Conservation (phyloP, 2,329 filamentous ascomycete genomes). For the Penicillium sp. region DNA sequence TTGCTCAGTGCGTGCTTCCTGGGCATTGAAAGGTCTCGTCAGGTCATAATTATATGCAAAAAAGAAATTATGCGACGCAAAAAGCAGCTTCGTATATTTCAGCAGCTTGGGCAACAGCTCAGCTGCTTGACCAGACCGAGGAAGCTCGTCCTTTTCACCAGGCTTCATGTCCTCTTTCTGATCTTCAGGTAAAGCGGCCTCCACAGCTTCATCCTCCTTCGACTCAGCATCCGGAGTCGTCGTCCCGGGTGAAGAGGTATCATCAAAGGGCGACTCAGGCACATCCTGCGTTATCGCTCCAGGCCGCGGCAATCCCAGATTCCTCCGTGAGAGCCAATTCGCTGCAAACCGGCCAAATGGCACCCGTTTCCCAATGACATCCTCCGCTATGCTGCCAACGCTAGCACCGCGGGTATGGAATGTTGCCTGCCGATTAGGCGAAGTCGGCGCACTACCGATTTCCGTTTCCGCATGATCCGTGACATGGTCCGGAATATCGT, state of each 20-base stretch:
- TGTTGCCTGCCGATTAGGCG: constrained; percentile 24
- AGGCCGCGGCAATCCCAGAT: constrained; percentile 72
- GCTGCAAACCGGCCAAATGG: constrained; percentile 87
- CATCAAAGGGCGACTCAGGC: constrained; percentile 21
- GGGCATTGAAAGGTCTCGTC: constrained; percentile 62
- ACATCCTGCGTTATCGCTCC: constrained; percentile 63
- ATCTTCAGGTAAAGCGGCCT: background rate
- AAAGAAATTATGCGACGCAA: constrained; percentile 84
- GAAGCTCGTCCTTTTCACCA: constrained; percentile 7
- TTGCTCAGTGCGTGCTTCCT: constrained; percentile 44
- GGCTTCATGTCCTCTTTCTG: constrained; percentile 3
- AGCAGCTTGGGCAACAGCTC: constrained; percentile 79
- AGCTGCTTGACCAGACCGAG: constrained; percentile 44
- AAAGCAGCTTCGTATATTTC: constrained; percentile 78
- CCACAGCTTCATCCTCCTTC: constrained; percentile 9
- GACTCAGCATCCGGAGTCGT: constrained; percentile 5
- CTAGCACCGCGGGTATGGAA: constrained; percentile 32
- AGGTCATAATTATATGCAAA: constrained; percentile 95
- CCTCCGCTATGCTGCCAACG: constrained; percentile 69
- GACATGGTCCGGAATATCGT: constrained; percentile 30
- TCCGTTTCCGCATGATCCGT: constrained; percentile 30
- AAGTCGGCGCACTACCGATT: constrained; percentile 27
- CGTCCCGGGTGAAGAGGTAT: constrained; percentile 26
- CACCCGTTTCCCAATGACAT: constrained; percentile 81
- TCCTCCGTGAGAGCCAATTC: constrained; percentile 85